Conservation (phyloP, 2,329 filamentous ascomycete genomes). For the Aspergillus pseudoglaucus region DNA sequence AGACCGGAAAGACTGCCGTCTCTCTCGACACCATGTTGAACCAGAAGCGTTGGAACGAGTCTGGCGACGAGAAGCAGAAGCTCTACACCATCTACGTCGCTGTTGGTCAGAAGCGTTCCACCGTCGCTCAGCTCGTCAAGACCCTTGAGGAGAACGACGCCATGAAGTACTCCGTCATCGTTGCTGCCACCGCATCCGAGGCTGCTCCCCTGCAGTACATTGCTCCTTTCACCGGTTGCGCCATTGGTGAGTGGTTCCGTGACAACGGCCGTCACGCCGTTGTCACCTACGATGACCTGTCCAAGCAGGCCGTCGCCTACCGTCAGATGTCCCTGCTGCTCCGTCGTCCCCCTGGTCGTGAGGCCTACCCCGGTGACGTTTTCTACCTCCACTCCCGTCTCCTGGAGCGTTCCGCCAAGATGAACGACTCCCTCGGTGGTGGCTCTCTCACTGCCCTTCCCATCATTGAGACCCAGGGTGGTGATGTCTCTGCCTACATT, state of each 20-base stretch:
- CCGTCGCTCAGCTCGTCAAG: conserved; percentile 98
- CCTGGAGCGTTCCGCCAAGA: conserved; percentile 98
- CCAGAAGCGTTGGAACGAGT: conserved; percentile 96
- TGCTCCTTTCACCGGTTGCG: conserved; percentile 76
- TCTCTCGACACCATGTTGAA: conserved; percentile 97
- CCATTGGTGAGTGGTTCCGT: conserved; percentile 67
- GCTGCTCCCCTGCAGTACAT: conserved; percentile 92
- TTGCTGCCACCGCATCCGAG: conserved; percentile 95
- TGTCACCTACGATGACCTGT: conserved; percentile 89
- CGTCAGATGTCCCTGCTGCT: conserved; percentile 98
- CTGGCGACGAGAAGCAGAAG: conserved; percentile 89
- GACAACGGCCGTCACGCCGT: conserved; percentile 84
- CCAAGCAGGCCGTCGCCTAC: conserved; percentile 96
- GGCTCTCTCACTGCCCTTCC: conserved; percentile 96
- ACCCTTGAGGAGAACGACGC: conserved; percentile 99
- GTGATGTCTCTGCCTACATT: conserved; percentile 99
- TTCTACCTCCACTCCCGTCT: conserved; percentile 99
- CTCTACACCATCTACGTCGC: conserved; percentile 99
- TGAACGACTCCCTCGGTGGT: conserved; percentile 90
- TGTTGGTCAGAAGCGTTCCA: conserved; percentile 98
- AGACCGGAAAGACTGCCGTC: conserved; percentile 99
- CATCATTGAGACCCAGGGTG: conserved; percentile 98
- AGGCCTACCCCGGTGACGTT: conserved; percentile 98
- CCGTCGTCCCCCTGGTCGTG: conserved; percentile 95
- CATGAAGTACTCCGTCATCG: conserved; percentile 94